Evolutionary conservation across 2,329 filamentous ascomycete genomes (phyloP), one percentile per base, ranked within the genome.

Genomic region (Dactylonectria macrodidyma): DNA sequence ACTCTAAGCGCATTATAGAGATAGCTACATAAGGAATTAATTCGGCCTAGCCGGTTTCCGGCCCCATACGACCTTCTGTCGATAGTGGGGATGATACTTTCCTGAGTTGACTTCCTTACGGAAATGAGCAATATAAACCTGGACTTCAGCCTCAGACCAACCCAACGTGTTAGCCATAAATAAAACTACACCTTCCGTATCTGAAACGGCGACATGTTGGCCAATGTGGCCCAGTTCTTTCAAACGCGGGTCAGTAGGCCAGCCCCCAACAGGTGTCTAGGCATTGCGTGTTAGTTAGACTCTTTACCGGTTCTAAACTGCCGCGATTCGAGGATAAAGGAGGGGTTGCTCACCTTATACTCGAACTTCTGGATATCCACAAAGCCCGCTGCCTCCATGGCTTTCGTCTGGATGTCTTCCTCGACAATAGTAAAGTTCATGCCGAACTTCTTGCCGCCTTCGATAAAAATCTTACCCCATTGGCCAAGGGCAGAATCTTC

Each of bases 391-490:
- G 51, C 62, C 2, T 44, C 38, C 62, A 67, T 56, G 1, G 19
- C 24, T 41, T 61, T 60, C 19, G 30, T 36, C 56, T 67, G 65
- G 3, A 67, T 9, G 3, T 50, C 38, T 30, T 67, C 65, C 2
- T 65, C 61, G 0, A 67, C 19, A 5, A 67, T 55, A 1, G 65
- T 65, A n/a, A 59, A 67, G 0, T 55, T 19, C 11, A 38, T 54
- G 9, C 61, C 61, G 30, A 67, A 50, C 16, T 71, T 76, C 26
- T 76, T 76, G 0, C 72, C 71, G 0, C 74, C 75, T 3, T 76
- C 68, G 9, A 74, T 68, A 10, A 80, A 71, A 12, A 77, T 58
- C 3, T 68, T 51, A 2, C 65, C 70, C 75, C 78, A 80, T 12
- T 74, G 64, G 22, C 70, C 59, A 67, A 73, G 70, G 2, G 71